A percentile compares a stretch with the other conserved stretches of the same genome.
Evolutionary conservation across 2,329 filamentous ascomycete species (phyloP).

Genomic region (Zasmidium angulare): DNA sequence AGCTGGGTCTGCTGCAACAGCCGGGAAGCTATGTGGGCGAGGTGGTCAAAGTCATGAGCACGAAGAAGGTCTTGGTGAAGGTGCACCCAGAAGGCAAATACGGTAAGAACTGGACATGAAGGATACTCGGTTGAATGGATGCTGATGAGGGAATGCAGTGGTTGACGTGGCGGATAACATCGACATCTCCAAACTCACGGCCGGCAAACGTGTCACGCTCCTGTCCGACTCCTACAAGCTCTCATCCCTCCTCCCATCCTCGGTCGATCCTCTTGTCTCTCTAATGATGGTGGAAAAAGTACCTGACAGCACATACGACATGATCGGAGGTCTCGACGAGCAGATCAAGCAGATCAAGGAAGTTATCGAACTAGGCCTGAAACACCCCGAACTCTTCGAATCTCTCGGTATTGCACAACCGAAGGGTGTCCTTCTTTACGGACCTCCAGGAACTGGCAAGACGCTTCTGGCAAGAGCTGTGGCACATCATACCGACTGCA

Average conservation of each 20-base stretch:
- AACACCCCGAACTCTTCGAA: conserved; percentile 98
- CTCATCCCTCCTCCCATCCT: conserved; percentile 97
- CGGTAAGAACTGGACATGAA: conserved; percentile 58
- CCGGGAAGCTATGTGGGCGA: conserved; percentile 97
- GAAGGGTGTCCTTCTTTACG: conserved; percentile 95
- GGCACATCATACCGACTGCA: conserved; percentile 97
- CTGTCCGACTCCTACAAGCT: conserved; percentile 98
- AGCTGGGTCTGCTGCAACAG: conserved; percentile 92
- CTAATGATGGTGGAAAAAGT: conserved; percentile 99
- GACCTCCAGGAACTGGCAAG: conserved; percentile 95
- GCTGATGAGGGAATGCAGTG: conserved; percentile 54
- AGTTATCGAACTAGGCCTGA: conserved; percentile 96
- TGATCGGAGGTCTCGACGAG: conserved; percentile 98
- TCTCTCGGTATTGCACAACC: conserved; percentile 98
- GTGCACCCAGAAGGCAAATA: conserved; percentile 99
- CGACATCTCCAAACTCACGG: conserved; percentile 91
- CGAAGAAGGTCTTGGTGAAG: conserved; percentile 98
- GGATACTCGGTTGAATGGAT: not conserved
- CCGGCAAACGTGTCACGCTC: conserved; percentile 95
- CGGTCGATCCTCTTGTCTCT: conserved; percentile 95
- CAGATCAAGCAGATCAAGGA: conserved; percentile 99
- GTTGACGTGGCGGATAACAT: conserved; percentile 94
- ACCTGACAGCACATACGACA: conserved; percentile 98
- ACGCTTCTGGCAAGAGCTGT: conserved; percentile 92
- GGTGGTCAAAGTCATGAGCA: conserved; percentile 99